Base-by-base conservation (phyloP, 1,139 yeast genomes). In the Suhomyces ambrosiae region DNA sequence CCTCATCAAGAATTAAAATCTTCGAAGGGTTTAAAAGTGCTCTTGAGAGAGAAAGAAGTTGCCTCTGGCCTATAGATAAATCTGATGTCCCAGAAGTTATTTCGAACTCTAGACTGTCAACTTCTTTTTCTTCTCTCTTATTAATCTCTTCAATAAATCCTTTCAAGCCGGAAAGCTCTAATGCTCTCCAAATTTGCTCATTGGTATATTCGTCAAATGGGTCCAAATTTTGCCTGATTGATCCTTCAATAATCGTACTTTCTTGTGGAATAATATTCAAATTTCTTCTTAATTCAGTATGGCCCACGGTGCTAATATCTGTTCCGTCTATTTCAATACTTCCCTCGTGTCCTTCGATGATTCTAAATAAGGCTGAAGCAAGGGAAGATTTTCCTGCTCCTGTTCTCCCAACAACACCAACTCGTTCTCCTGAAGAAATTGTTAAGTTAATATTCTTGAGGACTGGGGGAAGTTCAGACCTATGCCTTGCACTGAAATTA, bases 51-150 rank as follows among this genome's bases (percentile, higher is more conserved):
- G 68, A 62, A 52, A 66, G 50, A 28, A 66, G 55, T 49, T 66
- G 72, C 38, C 57, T 56, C 42, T 66, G 71, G 3, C 71, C 71
- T 16, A 60, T 52, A 2, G 71, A 65, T 35, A 66, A 58, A 43
- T 66, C 66, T 2, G 63, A 47, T 3, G 71, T 71, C 25, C 65
- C 65, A 45, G 65, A 70, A 25, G 46, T 48, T 3, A 61, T 47
- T 24, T 34, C 42, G 4, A 63, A 62, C 14, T 45, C 46, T n/a
- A 35, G 33, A 2, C 65, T 42, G 4, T 50, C 45, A 2, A 52
- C 50, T 24, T 37, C 38, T 22, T 40, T 30, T n/a, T 23, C 23
- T 13, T 28, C 33, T 7, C 41, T 48, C 3, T 47, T 48, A 1
- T 49, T 48, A 13, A 47, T 46, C 32, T 47, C 46, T 18, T 23